A percentile compares a stretch with the other conserved stretches of the same genome.
phyloP scores from a whole-genome alignment of 1,139 yeast genomes.

The Kodamaea arcana region DNA sequence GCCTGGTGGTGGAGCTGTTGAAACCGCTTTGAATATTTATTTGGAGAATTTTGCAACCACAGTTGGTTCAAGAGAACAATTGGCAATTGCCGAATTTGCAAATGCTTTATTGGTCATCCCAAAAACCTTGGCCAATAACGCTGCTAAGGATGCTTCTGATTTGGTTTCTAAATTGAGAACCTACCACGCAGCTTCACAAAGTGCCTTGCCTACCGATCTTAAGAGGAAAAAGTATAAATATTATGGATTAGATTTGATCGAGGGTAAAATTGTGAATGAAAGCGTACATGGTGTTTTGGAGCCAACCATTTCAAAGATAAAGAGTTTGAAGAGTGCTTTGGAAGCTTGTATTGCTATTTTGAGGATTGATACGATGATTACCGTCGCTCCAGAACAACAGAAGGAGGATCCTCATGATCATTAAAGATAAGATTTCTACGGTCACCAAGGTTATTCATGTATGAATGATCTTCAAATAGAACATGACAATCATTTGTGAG shows the following conservation, averaged over 20 bases:
- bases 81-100: conserved; percentile 98
- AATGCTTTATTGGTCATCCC: conserved; percentile 86
- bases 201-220: conserved; percentile 72
- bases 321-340: conserved; percentile 88
- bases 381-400: conserved; percentile 93
- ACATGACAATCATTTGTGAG: no score
- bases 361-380: conserved; percentile 97
- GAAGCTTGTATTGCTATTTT: conserved; percentile 98
- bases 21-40: conserved; percentile 90
- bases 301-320: conserved; percentile 90
- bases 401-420: conserved; percentile 85
- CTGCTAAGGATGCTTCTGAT: conserved; percentile 96
- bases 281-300: conserved; percentile 83
- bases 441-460: no score
- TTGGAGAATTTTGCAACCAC: conserved; percentile 97
- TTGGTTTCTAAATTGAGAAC: conserved; percentile 92
- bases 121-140: conserved; percentile 94
- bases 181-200: conserved; percentile 93
- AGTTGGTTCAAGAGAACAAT: conserved; percentile 94
- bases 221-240: conserved; percentile 84
- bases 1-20: conserved; percentile 99
- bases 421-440: no score
- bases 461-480: no score
- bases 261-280: conserved; percentile 90
- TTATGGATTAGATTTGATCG: conserved; percentile 88